Percentiles rank a stretch among this genome's conserved stretches.
These are phyloP conservation scores for Ogataea nonfermentans DNA, from an alignment of 805 yeast genomes.

Conservation along the genomic window DNA sequence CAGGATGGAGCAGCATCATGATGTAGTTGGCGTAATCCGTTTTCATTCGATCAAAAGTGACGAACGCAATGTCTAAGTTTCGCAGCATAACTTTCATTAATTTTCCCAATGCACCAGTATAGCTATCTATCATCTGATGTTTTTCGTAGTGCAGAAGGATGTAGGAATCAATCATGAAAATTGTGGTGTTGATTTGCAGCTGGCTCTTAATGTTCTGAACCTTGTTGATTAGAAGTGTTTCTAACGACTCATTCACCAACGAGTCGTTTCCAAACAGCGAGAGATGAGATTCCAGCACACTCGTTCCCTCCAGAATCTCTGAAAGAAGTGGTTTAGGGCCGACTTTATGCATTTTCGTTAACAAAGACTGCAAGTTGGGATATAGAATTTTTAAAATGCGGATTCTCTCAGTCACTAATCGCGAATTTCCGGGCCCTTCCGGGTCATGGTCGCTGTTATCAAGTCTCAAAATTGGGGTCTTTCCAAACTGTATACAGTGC, in stretches of 20 bases:
- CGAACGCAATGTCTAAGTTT: slow-evolving; percentile 8
- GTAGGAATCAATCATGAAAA: slow-evolving; percentile 18
- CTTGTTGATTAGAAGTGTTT: background rate
- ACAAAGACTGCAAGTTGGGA: slow-evolving; percentile 19
- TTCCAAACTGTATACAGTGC: slow-evolving; percentile 24
- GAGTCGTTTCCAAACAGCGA: slow-evolving; percentile 2
- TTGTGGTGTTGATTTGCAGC: slow-evolving; percentile 12
- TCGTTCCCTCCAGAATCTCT: slow-evolving; percentile 23
- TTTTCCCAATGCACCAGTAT: slow-evolving; percentile 6
- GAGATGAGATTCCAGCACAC: slow-evolving; percentile 11
- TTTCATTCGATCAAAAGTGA: slow-evolving; percentile 5
- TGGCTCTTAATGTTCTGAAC: slow-evolving; percentile 4
- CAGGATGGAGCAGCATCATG: slow-evolving; percentile 10
- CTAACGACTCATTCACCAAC: background rate
- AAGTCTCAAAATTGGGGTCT: slow-evolving; percentile 18
- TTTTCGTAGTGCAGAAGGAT: slow-evolving; percentile 22
- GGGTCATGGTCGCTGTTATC: slow-evolving; percentile 21
- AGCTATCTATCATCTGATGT: slow-evolving; percentile 2
- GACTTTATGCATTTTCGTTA: slow-evolving; percentile 23
- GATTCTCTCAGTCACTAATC: slow-evolving; percentile 19
- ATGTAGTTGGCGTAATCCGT: slow-evolving; percentile 11
- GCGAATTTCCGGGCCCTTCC: slow-evolving; percentile 15
- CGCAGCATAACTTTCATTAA: background rate
- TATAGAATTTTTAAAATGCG: slow-evolving; percentile 18
- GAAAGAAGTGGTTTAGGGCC: slow-evolving; percentile 20